phyloP scores from a whole-genome alignment of 139 green algal genomes.

The Chlamydomonas eustigma region DNA sequence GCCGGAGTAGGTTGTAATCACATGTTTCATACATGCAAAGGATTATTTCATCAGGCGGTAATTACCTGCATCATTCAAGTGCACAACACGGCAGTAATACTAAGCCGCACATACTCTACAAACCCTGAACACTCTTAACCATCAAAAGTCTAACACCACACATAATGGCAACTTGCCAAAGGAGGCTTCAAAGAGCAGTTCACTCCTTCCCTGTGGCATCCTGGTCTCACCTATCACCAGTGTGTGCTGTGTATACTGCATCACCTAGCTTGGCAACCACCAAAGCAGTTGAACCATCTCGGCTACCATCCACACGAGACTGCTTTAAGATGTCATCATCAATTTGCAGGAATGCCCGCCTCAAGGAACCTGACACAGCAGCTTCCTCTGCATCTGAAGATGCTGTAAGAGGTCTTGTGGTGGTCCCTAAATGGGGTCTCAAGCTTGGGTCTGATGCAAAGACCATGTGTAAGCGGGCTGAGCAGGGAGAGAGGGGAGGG shows the following conservation, averaged over 20 bases:
- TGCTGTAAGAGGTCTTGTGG: not conserved
- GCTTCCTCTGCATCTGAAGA: constrained; percentile 17
- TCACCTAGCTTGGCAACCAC: constrained; percentile 54
- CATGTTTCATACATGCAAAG: too few species aligned
- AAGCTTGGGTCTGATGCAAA: not conserved
- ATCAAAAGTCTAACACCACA: too few species aligned
- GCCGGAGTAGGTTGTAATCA: too few species aligned
- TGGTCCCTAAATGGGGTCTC: not conserved
- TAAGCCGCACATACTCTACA: too few species aligned
- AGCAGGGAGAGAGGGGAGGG: not conserved
- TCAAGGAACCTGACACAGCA: constrained; percentile 17
- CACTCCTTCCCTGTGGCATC: not conserved
- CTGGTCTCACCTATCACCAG: constrained; percentile 36
- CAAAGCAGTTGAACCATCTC: constrained; percentile 64
- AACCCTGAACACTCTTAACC: too few species aligned
- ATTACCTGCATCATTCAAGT: too few species aligned
- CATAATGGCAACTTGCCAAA: too few species aligned
- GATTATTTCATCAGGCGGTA: too few species aligned
- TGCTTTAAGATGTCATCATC: constrained; percentile 58
- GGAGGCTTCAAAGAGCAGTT: too few species aligned
- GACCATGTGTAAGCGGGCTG: not conserved
- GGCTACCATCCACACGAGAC: constrained; percentile 33
- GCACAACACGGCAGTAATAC: too few species aligned
- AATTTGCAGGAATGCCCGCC: constrained; percentile 17
- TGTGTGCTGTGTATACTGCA: constrained; percentile 60